Percentiles rank a stretch among this genome's conserved stretches.
phyloP scores from a whole-genome alignment of 2,329 filamentous ascomycete genomes.

The Alternaria metachromatica region DNA sequence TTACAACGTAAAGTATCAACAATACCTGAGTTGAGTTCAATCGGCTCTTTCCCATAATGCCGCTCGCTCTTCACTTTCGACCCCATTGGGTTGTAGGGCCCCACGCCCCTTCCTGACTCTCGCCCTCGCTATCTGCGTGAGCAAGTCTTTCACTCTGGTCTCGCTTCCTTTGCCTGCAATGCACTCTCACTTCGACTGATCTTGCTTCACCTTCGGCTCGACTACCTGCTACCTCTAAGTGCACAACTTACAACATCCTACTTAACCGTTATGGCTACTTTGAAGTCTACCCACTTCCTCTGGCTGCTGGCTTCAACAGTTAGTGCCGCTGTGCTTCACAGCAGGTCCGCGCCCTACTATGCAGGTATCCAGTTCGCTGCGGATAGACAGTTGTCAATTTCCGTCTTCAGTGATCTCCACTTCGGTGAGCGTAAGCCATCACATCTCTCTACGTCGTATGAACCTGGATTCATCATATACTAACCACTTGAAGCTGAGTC shows the following conservation, averaged over 20 bases:
- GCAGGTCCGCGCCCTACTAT: slow-evolving; percentile 18
- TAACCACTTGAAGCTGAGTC: slow-evolving; percentile 18
- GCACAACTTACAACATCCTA: not conserved
- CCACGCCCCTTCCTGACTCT: not conserved
- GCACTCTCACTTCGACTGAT: not conserved
- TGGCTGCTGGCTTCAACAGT: slow-evolving; percentile 17
- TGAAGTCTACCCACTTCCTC: slow-evolving; percentile 22
- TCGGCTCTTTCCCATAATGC: not conserved
- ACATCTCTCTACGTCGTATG: slow-evolving; percentile 24
- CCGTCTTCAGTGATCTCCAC: slow-evolving; percentile 73
- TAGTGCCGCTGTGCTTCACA: slow-evolving; percentile 5
- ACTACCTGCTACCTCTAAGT: not conserved
- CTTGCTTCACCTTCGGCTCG: not conserved
- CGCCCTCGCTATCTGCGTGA: not conserved
- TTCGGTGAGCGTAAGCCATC: slow-evolving; percentile 68
- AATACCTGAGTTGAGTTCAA: not conserved
- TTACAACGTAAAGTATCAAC: not conserved
- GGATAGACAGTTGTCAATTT: slow-evolving; percentile 55
- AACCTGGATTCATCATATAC: not conserved
- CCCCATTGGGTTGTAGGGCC: not conserved
- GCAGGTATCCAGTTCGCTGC: slow-evolving; percentile 33
- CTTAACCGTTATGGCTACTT: slow-evolving; percentile 8
- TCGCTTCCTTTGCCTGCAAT: not conserved
- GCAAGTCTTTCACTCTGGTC: not conserved
- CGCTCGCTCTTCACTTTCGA: not conserved